These are phyloP conservation scores for Rehmannia glutinosa DNA, from an alignment of 257 asterid genomes.

Conservation along the genomic window DNA sequence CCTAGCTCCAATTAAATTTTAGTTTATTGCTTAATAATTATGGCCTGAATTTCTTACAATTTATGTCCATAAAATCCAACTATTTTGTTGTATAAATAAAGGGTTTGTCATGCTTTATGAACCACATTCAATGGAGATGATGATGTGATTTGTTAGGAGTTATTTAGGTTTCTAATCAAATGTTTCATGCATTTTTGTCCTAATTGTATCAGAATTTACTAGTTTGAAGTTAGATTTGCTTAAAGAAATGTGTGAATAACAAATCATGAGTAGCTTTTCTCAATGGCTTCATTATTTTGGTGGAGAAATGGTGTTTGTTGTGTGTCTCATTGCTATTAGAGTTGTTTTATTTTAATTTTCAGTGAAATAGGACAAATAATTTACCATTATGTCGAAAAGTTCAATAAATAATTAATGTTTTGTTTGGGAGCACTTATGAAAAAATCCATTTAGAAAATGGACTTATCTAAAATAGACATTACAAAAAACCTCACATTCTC, in stretches of 20 bases:
- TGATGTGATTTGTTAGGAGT: not conserved
- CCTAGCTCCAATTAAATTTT: not conserved
- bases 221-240: not conserved
- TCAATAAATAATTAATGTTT: too few species aligned
- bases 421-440: too few species aligned
- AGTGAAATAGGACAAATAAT: too few species aligned
- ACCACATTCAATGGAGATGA: slow-evolving; percentile 14
- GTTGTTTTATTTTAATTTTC: too few species aligned
- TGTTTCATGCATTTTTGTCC: not conserved
- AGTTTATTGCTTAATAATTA: too few species aligned
- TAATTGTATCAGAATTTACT: not conserved
- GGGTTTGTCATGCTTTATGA: not conserved
- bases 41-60: not conserved
- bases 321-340: too few species aligned
- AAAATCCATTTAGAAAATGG: too few species aligned
- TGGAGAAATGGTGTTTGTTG: too few species aligned
- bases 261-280: not conserved
- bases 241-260: not conserved
- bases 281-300: not conserved
- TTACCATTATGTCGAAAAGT: too few species aligned
- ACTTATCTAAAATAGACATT: too few species aligned
- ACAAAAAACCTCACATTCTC: too few species aligned
- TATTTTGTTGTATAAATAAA: not conserved
- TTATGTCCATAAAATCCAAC: not conserved
- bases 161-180: slow-evolving; percentile 7